Conservation (phyloP, 768 basidiomycete genomes). For the Coprinopsis strossmayeri region DNA sequence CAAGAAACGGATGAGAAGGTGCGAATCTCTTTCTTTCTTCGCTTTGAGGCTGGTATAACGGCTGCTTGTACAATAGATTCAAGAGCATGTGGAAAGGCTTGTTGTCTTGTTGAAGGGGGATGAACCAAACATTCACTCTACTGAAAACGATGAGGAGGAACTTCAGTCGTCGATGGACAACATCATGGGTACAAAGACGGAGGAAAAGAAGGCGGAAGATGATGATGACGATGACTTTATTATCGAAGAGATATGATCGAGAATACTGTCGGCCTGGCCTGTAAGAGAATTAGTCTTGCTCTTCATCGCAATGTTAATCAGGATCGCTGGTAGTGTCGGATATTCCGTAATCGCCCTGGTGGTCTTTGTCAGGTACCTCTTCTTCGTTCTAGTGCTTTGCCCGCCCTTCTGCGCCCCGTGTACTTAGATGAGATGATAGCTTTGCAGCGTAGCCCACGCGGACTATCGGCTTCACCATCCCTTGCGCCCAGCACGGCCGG, state of each 20-base stretch:
- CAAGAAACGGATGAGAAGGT: constrained; percentile 77
- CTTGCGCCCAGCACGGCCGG: too few species aligned
- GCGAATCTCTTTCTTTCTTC: constrained; percentile 16
- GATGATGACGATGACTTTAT: constrained; percentile 1
- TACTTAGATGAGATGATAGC: too few species aligned
- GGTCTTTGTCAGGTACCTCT: too few species aligned
- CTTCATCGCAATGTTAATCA: too few species aligned
- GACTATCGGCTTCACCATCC: too few species aligned
- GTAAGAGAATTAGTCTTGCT: not conserved
- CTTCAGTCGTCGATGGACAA: constrained; percentile 1
- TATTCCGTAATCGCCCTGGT: too few species aligned
- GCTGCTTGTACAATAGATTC: too few species aligned
- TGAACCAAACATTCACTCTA: constrained; percentile 47
- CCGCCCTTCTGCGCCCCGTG: too few species aligned
- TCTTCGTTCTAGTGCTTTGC: too few species aligned
- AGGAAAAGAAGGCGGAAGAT: not conserved
- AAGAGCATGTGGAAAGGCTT: constrained; percentile 81
- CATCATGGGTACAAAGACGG: not conserved
- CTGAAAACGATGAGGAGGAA: constrained; percentile 28
- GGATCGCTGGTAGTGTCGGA: too few species aligned
- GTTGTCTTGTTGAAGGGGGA: constrained; percentile 82
- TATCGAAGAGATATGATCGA: constrained; percentile 2
- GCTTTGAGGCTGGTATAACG: not conserved
- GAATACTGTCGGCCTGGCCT: not conserved
- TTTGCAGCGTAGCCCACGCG: too few species aligned